A percentile compares a stretch with the other conserved stretches of the same genome.
phyloP scores from a whole-genome alignment of 805 yeast genomes.

The Schwanniomyces yamadae region DNA sequence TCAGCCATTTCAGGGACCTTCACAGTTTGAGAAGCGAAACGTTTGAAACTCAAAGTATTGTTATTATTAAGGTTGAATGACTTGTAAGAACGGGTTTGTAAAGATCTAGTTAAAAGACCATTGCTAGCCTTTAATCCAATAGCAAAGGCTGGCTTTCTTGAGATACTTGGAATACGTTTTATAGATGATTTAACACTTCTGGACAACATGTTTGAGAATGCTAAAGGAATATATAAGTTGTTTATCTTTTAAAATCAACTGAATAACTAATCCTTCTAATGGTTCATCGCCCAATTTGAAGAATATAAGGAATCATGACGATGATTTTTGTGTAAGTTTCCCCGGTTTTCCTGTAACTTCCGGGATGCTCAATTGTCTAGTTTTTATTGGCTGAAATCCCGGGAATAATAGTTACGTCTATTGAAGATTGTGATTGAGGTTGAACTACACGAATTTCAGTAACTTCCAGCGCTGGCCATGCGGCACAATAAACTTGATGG shows the following conservation, averaged over 20 bases:
- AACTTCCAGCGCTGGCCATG: too few species aligned
- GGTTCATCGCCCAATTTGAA: too few species aligned
- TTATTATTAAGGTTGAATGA: slow-evolving; percentile 6
- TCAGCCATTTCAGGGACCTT: slow-evolving; percentile 99
- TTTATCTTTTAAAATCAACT: too few species aligned
- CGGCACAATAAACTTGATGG: too few species aligned
- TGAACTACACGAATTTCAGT: too few species aligned
- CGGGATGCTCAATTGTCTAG: too few species aligned
- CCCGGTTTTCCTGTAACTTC: slow-evolving; percentile 1
- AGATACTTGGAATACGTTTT: slow-evolving; percentile 25
- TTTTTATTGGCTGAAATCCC: too few species aligned
- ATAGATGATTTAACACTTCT: slow-evolving; percentile 29
- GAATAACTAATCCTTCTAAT: too few species aligned
- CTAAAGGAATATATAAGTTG: too few species aligned
- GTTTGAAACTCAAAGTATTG: slow-evolving; percentile 23
- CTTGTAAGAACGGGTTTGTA: slow-evolving; percentile 10
- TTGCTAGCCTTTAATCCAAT: slow-evolving; percentile 12
- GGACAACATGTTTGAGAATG: slow-evolving; percentile 26
- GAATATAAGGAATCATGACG: slow-evolving; percentile 3
- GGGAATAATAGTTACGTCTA: too few species aligned
- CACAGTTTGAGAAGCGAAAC: slow-evolving; percentile 50
- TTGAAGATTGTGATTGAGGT: too few species aligned
- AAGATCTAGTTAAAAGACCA: slow-evolving; percentile 19
- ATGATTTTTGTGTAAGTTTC: background rate
- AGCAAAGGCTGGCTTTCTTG: slow-evolving; percentile 11